Conservation (phyloP, 2,329 filamentous ascomycete genomes). For the Aspergillus sclerotialis region DNA sequence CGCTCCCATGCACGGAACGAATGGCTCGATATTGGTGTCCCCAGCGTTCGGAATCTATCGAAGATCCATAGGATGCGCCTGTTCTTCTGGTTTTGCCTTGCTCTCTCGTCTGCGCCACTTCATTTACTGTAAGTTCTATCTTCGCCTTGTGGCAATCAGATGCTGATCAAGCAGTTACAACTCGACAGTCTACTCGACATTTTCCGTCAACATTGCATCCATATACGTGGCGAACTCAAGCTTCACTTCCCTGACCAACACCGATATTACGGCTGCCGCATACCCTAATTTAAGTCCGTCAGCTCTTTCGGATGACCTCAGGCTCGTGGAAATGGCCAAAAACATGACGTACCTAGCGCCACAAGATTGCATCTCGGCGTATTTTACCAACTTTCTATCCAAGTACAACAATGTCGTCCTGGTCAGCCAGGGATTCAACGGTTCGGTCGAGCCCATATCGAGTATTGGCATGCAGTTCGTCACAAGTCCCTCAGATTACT, state of each 20-base stretch:
- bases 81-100: not conserved
- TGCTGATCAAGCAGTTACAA: not conserved
- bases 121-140: not conserved
- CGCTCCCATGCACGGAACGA: constrained; percentile 18
- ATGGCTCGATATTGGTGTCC: constrained; percentile 5
- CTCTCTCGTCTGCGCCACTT: not conserved
- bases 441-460: not conserved
- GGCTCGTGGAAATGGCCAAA: not conserved
- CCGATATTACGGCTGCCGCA: not conserved
- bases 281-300: too few species aligned
- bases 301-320: too few species aligned
- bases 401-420: not conserved
- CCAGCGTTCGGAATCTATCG: not conserved
- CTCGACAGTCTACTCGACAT: not conserved
- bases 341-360: not conserved
- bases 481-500: too few species aligned
- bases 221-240: not conserved
- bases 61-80: not conserved
- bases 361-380: not conserved
- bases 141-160: too few species aligned
- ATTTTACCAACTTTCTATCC: not conserved
- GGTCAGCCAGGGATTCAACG: not conserved
- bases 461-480: too few species aligned
- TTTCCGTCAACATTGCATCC: not conserved
- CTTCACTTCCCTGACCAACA: not conserved